Evolutionary conservation across 1,284 basidiomycete species (phyloP), one percentile per base, ranked within the genome.

Genomic region (Xerocomus nothofagi): DNA sequence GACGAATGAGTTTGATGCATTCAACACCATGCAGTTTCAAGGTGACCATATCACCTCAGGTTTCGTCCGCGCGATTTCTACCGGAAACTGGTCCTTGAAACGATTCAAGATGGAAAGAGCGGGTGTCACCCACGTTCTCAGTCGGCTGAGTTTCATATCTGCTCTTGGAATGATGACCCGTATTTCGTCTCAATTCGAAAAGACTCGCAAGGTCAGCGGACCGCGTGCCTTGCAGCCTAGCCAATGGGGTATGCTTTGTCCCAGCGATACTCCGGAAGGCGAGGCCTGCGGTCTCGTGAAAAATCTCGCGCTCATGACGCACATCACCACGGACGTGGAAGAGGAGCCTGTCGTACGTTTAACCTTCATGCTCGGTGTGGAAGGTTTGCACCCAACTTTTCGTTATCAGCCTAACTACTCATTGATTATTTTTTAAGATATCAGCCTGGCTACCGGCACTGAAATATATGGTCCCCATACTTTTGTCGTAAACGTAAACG

Each of bases 141-240:
- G 91, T 63, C 85, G 98, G 26, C 74, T 99, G 40, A 91, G 87
- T 59, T 99, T 95, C 78, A 98, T 99, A 67, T 92, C 94, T 49
- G 98, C 97, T 1, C 79, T 99, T 18, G 97, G 98, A 30, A 99
- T 99, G 97, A 99, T 99, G 98, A 99, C 97, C 9, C 87, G 97
- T 39, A 99, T 99, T 57, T 91, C 91, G 17, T 96, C 93, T 23
- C 97, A 99, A 72, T 99, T 99, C 67, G 97, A 99, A 71, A 99
- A 99, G 81, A 99, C 98, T 14, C 78, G 97, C 48, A 99, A 99
- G 69, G 98, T 99, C 49, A 97, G 93, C 55, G 98, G 98, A 41
- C 97, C 97, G 23, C 85, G 97, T 66, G 96, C 97, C 12, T 73
- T 99, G 54, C 97, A 99, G 69, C 95, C 97, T 10, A 93, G 88